These are phyloP conservation scores for Rhizomucor pusillus DNA, from an alignment of 371 early-diverging fungal species.

Conservation along the genomic window DNA sequence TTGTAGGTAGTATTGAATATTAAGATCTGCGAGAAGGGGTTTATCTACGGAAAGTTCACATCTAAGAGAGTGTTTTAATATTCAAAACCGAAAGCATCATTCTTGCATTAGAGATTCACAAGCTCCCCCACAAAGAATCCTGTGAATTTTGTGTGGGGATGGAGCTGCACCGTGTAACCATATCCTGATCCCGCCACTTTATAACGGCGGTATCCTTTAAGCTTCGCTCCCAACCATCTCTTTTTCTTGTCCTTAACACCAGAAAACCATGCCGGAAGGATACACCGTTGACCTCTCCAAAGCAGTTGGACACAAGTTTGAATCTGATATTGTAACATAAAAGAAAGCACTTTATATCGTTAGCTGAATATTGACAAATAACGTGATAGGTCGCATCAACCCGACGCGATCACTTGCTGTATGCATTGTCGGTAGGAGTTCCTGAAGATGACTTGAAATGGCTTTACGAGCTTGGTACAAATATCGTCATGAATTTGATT, in stretches of 20 bases:
- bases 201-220: too few species aligned
- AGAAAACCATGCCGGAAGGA: slow-evolving; percentile 6
- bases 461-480: slow-evolving; percentile 66
- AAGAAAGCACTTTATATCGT: neutral
- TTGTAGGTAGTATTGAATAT: too few species aligned
- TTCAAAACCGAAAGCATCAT: too few species aligned
- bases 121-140: neutral
- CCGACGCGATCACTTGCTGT: slow-evolving; percentile 66
- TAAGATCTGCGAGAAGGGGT: too few species aligned
- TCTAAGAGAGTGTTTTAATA: too few species aligned
- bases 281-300: slow-evolving; percentile 46
- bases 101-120: too few species aligned
- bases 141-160: neutral
- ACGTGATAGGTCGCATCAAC: slow-evolving; percentile 51
- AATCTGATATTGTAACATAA: slow-evolving; percentile 21
- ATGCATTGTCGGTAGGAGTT: slow-evolving; percentile 67
- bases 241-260: too few species aligned
- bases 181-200: slow-evolving; percentile 6
- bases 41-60: too few species aligned
- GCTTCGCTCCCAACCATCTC: too few species aligned
- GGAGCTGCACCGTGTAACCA: too few species aligned
- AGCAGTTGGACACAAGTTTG: slow-evolving; percentile 46
- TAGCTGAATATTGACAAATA: neutral
- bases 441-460: slow-evolving; percentile 57
- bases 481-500: neutral